These are phyloP conservation scores for Calcarisporium arbuscula DNA, from an alignment of 2,329 filamentous ascomycete species.

Conservation along the genomic window DNA sequence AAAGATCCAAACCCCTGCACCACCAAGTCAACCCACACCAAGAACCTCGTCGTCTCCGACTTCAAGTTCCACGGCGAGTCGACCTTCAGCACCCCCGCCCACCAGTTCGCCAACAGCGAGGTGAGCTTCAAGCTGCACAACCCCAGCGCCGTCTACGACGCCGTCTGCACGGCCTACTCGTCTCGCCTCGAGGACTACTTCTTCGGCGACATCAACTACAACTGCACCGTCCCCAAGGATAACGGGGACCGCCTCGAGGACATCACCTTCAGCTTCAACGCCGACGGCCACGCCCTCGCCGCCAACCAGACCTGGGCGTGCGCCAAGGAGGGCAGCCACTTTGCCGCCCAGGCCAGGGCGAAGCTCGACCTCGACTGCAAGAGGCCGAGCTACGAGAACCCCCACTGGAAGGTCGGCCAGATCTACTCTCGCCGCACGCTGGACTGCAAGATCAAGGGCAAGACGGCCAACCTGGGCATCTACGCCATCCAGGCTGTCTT, in stretches of 20 bases:
- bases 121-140: conserved; percentile 45
- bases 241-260: conserved; percentile 17
- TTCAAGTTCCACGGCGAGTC: conserved; percentile 45
- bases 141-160: conserved; percentile 30
- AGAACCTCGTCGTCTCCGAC: conserved; percentile 32
- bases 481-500: conserved; percentile 18
- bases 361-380: conserved; percentile 22
- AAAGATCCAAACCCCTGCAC: conserved; percentile 14
- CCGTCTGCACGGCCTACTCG: conserved; percentile 34
- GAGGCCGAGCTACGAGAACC: conserved; percentile 20
- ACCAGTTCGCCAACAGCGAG: conserved; percentile 42
- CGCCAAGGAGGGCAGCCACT: conserved; percentile 28
- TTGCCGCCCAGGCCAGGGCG: conserved; percentile 20
- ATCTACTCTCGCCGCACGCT: conserved; percentile 23
- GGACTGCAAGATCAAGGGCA: conserved; percentile 21
- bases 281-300: conserved; percentile 26
- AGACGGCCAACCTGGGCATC: conserved; percentile 18
- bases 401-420: conserved; percentile 23
- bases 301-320: conserved; percentile 47
- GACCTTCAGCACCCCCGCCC: conserved; percentile 43
- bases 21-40: conserved; percentile 12
- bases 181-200: conserved; percentile 41
- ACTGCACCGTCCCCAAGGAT: conserved; percentile 33
- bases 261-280: conserved; percentile 37
- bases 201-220: conserved; percentile 39